Conservation (phyloP, 768 basidiomycete genomes). For the Phlebiopsis gigantea region DNA sequence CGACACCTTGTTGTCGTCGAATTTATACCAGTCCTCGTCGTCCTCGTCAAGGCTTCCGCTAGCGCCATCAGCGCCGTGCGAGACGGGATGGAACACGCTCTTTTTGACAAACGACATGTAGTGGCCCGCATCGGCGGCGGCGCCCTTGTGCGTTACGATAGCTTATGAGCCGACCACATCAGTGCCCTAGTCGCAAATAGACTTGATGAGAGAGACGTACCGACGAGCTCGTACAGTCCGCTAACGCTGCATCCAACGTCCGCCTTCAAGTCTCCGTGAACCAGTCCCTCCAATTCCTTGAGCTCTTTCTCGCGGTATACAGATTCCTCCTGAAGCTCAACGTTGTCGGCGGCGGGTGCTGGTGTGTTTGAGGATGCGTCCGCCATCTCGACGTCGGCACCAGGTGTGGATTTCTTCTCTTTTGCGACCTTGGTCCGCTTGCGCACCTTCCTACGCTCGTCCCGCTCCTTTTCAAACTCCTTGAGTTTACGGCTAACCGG, state of each 20-base stretch:
- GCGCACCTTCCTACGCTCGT: conserved; percentile 76
- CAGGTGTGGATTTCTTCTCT: conserved; percentile 22
- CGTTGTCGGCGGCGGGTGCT: conserved; percentile 21
- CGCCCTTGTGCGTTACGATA: conserved; percentile 95
- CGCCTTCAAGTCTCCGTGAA: conserved; percentile 54
- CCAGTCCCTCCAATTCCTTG: conserved; percentile 55
- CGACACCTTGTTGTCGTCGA: conserved; percentile 93
- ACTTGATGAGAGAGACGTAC: conserved; percentile 39
- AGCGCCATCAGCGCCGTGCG: conserved; percentile 18
- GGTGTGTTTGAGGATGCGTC: conserved; percentile 13
- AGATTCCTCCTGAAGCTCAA: conserved; percentile 60
- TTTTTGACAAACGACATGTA: conserved; percentile 92
- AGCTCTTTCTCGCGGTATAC: conserved; percentile 61
- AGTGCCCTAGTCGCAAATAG: not conserved
- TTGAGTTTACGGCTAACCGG: conserved; percentile 70
- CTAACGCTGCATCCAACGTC: conserved; percentile 74
- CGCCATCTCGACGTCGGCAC: conserved; percentile 47
- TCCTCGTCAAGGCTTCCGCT: conserved; percentile 37
- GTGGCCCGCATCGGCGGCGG: conserved; percentile 91
- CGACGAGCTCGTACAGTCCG: conserved; percentile 88
- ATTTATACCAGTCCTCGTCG: conserved; percentile 91
- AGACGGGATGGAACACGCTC: conserved; percentile 50
- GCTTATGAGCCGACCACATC: conserved; percentile 37
- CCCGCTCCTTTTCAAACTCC: conserved; percentile 78
- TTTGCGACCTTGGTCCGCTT: conserved; percentile 57